Conservation (phyloP, 176 grass and related monocot genomes). For the Oryza coarctata region DNA sequence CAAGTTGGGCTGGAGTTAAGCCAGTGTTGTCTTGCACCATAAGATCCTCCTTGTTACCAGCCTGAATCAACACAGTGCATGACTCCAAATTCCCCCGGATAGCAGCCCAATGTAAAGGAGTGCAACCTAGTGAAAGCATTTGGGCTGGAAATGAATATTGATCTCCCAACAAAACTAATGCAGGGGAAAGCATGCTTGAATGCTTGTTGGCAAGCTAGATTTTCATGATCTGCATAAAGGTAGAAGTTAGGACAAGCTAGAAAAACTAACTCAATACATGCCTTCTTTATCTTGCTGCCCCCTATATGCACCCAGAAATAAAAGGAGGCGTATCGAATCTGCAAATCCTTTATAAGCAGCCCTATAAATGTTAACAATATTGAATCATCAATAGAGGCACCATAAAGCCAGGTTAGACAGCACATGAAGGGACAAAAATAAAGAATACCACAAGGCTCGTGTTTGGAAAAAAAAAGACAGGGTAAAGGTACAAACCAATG, state of each 20-base stretch:
- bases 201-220: neutral
- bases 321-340: slow-evolving; percentile 86
- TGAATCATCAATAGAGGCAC: slow-evolving; percentile 21
- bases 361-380: slow-evolving; percentile 52
- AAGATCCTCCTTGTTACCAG: slow-evolving; percentile 94
- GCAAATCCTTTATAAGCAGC: slow-evolving; percentile 97
- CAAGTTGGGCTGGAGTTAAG: slow-evolving; percentile 92
- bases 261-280: slow-evolving; percentile 30
- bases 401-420: neutral
- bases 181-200: neutral
- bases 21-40: slow-evolving; percentile 81
- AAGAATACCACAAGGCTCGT: neutral
- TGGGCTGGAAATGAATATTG: slow-evolving; percentile 28
- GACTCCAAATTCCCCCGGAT: slow-evolving; percentile 91
- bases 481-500: slow-evolving; percentile 61
- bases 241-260: neutral
- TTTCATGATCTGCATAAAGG: neutral
- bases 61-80: slow-evolving; percentile 92
- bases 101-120: slow-evolving; percentile 99
- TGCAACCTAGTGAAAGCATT: slow-evolving; percentile 68
- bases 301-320: slow-evolving; percentile 92
- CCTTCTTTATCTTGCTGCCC: slow-evolving; percentile 93
- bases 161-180: slow-evolving; percentile 13
- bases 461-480: slow-evolving; percentile 2
- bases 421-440: slow-evolving; percentile 14